These are phyloP conservation scores for Hanseniaspora hatyaiensis DNA, from an alignment of 805 yeast genomes.

Conservation along the genomic window DNA sequence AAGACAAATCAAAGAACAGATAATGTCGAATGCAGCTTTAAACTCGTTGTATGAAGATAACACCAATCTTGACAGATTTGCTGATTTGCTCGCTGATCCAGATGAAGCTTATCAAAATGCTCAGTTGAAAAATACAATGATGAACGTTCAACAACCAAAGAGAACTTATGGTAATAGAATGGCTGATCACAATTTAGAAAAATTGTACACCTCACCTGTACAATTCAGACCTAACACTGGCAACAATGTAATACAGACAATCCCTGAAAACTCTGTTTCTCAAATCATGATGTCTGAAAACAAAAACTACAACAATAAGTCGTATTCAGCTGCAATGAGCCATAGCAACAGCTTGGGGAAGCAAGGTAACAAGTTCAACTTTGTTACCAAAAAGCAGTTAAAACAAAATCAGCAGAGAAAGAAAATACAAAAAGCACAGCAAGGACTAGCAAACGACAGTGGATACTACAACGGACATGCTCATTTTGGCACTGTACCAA, in stretches of 20 bases:
- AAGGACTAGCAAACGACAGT: background rate
- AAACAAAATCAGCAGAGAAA: conserved; percentile 1
- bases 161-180: background rate
- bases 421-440: background rate
- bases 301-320: conserved; percentile 1
- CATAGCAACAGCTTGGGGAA: background rate
- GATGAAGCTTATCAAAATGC: conserved; percentile 10
- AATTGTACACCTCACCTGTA: conserved; percentile 6
- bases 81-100: conserved; percentile 2
- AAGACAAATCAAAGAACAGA: conserved; percentile 8
- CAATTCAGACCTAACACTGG: background rate
- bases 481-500: too few species aligned
- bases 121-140: background rate
- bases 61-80: conserved; percentile 10
- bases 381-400: conserved; percentile 10
- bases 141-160: background rate
- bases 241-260: background rate
- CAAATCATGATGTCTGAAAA: background rate
- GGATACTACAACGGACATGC: background rate
- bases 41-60: conserved; percentile 14
- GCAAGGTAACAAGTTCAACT: conserved; percentile 3
- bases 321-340: background rate
- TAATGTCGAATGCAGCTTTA: conserved; percentile 15
- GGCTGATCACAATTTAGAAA: background rate
- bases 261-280: conserved; percentile 4